Base-by-base conservation (phyloP, 2,329 filamentous ascomycete genomes). In the Diaporthe sp. region DNA sequence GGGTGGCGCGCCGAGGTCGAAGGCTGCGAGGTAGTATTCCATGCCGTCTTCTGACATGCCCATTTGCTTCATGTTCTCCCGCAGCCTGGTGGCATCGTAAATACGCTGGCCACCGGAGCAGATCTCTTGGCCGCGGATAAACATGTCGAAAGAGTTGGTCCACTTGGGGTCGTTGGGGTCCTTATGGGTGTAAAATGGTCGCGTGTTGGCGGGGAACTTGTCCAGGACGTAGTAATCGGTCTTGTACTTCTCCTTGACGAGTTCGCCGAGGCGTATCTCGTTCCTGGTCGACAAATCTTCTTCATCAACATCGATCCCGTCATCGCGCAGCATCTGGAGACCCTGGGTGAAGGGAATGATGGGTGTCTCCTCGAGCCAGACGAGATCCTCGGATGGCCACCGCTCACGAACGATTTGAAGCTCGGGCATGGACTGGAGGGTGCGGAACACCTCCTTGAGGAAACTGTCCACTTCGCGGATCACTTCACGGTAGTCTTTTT, bases 111-210 rank as follows among this genome's bases (percentile, higher is more conserved):
- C 96, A 78, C 96, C 96, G 1, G 94, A 96, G 59, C 96, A 92
- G 73, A 98, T 97, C 82, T 98, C 96, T 80, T 98, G 96, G 0
- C 96, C 96, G 39, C 96, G 93, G 56, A 98, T 89, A 85, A 98
- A 98, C 73, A 98, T 97, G 81, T 98, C 96, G 79, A 98, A 98
- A 0, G 96, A 97, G 81, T 97, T 97, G 68, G 96, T 98, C 81
- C 92, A 91, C 44, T 89, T 87, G 17, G 90, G 86, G 79, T 97
- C 91, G 22, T 92, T 87, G 2, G 92, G 89, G 76, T 97, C 94
- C 37, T 93, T 93, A 90, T 97, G 96, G 1, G 96, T 94, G 81
- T 98, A 98, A 84, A 98, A 98, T 0, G 96, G 96, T 56, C 96
- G 91, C 3, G 94, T 96, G 9, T 91, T 92, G 30, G 91, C 87